phyloP scores from a whole-genome alignment of 192 early-diverging fungal species.

The Coemansia sp. region DNA sequence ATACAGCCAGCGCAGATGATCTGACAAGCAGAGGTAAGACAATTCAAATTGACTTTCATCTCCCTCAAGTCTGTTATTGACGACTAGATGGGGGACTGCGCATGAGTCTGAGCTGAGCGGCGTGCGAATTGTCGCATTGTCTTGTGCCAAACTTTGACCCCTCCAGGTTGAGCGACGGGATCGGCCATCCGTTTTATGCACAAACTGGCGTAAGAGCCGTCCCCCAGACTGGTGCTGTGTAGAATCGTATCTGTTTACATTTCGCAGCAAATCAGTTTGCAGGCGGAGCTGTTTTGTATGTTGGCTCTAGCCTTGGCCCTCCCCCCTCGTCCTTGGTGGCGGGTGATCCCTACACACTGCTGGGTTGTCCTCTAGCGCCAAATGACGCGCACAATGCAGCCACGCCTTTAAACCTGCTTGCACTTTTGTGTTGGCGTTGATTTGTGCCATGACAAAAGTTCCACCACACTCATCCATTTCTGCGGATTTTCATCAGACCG shows the following conservation, averaged over 20 bases:
- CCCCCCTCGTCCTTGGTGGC: constrained; percentile 2
- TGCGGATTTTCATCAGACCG: constrained; percentile 11
- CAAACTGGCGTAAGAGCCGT: background rate
- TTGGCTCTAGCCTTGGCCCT: background rate
- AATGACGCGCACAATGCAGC: constrained; percentile 2
- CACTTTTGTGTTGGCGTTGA: background rate
- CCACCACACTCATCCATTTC: constrained; percentile 2
- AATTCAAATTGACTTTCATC: background rate
- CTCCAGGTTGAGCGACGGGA: background rate
- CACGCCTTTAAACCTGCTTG: background rate
- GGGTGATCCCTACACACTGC: background rate
- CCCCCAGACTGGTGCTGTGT: background rate
- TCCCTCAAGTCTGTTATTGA: background rate
- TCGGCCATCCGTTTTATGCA: background rate
- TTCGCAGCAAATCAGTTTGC: background rate
- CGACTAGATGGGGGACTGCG: background rate
- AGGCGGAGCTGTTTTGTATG: background rate
- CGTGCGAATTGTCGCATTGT: background rate
- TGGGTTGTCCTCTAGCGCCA: background rate
- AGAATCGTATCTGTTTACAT: constrained; percentile 7
- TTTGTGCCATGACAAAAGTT: background rate
- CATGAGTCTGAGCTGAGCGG: background rate
- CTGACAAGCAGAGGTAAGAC: constrained; percentile 9
- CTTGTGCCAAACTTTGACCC: background rate
- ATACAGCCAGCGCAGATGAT: constrained; percentile 19